Evolutionary conservation across 2,329 filamentous ascomycete species (phyloP).

Genomic region (Microsporum canis): DNA sequence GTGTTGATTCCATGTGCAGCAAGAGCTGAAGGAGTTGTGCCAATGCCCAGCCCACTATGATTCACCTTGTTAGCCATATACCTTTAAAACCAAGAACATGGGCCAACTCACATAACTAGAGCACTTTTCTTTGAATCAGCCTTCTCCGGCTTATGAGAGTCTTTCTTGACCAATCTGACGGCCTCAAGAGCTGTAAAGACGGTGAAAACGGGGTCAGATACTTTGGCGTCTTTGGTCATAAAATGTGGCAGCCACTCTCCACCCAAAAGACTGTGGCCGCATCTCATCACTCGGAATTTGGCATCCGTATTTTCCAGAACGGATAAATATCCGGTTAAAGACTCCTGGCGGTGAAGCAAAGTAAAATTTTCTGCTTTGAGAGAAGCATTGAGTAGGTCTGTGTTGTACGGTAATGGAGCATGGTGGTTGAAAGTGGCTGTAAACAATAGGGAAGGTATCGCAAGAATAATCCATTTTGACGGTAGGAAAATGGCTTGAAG

Average conservation of each 20-base stretch:
- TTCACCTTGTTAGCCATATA: not conserved
- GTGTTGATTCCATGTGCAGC: conserved; percentile 82
- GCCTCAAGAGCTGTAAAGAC: conserved; percentile 96
- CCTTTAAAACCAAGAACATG: not conserved
- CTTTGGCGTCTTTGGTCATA: conserved; percentile 40
- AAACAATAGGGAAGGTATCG: conserved; percentile 55
- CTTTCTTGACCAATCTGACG: conserved; percentile 62
- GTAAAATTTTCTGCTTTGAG: conserved; percentile 57
- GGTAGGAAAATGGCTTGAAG: conserved; percentile 57
- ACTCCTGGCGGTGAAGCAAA: conserved; percentile 71
- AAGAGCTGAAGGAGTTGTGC: conserved; percentile 77
- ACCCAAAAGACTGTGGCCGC: conserved; percentile 86
- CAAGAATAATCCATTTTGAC: conserved; percentile 55
- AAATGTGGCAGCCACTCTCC: conserved; percentile 66
- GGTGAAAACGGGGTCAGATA: conserved; percentile 81
- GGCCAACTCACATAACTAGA: conserved; percentile 61
- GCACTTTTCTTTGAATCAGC: conserved; percentile 61
- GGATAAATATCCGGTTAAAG: conserved; percentile 81
- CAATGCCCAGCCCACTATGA: conserved; percentile 72
- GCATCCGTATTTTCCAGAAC: conserved; percentile 64
- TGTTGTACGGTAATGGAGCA: conserved; percentile 50
- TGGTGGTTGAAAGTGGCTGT: conserved; percentile 64
- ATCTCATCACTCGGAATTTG: conserved; percentile 72
- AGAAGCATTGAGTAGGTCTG: conserved; percentile 52
- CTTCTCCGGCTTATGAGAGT: conserved; percentile 23